Base-by-base conservation (phyloP, 2,329 filamentous ascomycete species). In the Beauveria bassiana region DNA sequence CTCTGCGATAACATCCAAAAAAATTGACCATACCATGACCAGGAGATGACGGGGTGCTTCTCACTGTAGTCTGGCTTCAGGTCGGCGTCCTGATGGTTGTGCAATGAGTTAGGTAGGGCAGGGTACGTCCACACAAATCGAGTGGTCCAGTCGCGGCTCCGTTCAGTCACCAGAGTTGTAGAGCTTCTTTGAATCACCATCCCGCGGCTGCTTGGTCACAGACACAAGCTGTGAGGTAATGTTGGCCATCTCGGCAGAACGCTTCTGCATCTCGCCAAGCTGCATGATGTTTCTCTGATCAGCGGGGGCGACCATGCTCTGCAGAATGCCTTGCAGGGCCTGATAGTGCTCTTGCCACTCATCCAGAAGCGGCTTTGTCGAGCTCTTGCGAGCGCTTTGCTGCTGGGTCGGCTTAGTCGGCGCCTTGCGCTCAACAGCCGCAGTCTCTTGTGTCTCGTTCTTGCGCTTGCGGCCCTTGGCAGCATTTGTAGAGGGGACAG, bases 261-360 rank as follows among this genome's bases (percentile, higher is more conserved):
- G 80, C 52, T 75, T 75, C 72, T 81, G 78, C 56, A 82, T 78
- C 62, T 78, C 77, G 63, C 71, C 73, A 67, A 87, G 78, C 61
- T 81, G 79, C 64, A 83, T 77, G 64, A 84, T 72, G 64, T 81
- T 82, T 64, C 82, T 77, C 58, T 77, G 72, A 64, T 83, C 81
- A 65, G 79, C 77, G 18, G 81, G 81, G 68, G 79, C 77, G 66
- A 68, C 71, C 63, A 82, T 77, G 52, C 73, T 74, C 58, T 76
- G 74, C 50, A 87, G 76, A 46, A 89, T 82, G 64, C 78, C 79
- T 67, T 88, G 81, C 55, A 91, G 80, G 43, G 80, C 81, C 69
- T 80, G 81, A 73, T 84, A 86, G 73, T 87, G 84, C 65, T 86
- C 81, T 68, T 82, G 75, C 83, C 82, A 86, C 67, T 82, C 77